phyloP scores from a whole-genome alignment of 441 rosid genomes.

The Euphorbia celastroides region DNA sequence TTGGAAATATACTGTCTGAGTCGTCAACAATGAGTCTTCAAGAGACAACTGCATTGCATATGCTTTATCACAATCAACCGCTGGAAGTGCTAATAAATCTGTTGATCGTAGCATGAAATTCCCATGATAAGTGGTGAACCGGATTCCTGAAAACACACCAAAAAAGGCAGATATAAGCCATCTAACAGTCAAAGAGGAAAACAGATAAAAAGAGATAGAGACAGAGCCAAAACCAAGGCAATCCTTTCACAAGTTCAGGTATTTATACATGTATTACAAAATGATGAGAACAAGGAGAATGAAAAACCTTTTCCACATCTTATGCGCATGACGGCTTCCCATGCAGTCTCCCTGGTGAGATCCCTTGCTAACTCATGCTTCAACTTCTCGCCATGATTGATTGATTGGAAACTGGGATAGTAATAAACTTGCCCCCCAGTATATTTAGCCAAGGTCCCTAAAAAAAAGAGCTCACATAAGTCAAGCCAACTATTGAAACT shows the following conservation, averaged over 20 bases:
- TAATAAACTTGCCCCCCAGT: conserved; percentile 97
- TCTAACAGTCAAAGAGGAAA: neutral
- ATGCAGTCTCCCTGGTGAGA: conserved; percentile 97
- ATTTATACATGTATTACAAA: neutral
- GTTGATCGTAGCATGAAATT: conserved; percentile 99
- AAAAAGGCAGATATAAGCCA: conserved; percentile 19
- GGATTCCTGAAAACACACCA: conserved; percentile 57
- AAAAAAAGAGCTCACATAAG: conserved; percentile 4
- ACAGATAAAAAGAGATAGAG: neutral
- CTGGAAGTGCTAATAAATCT: conserved; percentile 95
- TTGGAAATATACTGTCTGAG: conserved; percentile 91
- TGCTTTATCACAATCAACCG: conserved; percentile 99
- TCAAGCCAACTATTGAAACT: conserved; percentile 4
- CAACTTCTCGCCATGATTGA: conserved; percentile 71
- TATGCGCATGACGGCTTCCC: conserved; percentile 99
- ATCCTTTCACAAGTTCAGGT: neutral
- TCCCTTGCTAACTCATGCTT: conserved; percentile 90
- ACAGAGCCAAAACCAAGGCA: neutral
- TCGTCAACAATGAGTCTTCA: conserved; percentile 89
- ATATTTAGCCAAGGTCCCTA: conserved; percentile 92
- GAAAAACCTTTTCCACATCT: conserved; percentile 97
- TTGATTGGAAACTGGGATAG: conserved; percentile 82
- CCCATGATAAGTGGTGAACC: conserved; percentile 93
- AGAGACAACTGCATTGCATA: conserved; percentile 93
- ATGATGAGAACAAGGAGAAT: conserved; percentile 6